A percentile compares a stretch with the other conserved stretches of the same genome.
Conservation (phyloP, 495 filamentous ascomycete species). For the Xylaria intraflava region DNA sequence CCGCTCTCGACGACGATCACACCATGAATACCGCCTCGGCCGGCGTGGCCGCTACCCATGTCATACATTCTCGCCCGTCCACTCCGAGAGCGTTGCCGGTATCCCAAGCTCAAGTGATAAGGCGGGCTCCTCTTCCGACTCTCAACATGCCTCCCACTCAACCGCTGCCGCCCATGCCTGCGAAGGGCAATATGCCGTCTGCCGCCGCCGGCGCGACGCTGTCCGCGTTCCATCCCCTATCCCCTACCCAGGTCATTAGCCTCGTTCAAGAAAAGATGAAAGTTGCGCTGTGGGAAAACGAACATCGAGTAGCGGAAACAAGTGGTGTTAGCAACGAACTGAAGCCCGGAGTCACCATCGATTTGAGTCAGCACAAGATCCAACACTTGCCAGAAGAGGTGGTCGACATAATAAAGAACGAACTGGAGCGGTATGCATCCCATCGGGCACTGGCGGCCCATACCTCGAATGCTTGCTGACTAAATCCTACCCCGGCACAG, state of each 20-base stretch:
- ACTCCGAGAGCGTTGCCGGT: conserved; percentile 32
- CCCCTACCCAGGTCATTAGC: conserved; percentile 44
- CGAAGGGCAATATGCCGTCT: conserved; percentile 26
- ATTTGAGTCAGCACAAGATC: conserved; percentile 79
- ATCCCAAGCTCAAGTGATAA: conserved; percentile 32
- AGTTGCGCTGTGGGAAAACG: conserved; percentile 59
- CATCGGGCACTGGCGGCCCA: not conserved
- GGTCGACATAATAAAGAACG: conserved; percentile 85
- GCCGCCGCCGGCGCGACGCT: conserved; percentile 27
- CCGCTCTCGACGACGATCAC: not conserved
- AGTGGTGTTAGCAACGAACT: conserved; percentile 62
- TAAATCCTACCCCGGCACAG: conserved; percentile 36
- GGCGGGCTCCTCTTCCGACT: conserved; percentile 31
- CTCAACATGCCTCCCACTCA: conserved; percentile 25
- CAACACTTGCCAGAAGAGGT: conserved; percentile 77
- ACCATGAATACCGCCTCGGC: conserved; percentile 24
- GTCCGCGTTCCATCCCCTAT: conserved; percentile 36
- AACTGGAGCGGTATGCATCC: conserved; percentile 69
- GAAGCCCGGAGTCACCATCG: conserved; percentile 77
- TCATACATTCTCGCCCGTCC: conserved; percentile 20
- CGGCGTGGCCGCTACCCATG: conserved; percentile 23
- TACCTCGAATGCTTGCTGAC: not conserved
- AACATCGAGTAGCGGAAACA: conserved; percentile 59
- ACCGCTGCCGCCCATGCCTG: conserved; percentile 31
- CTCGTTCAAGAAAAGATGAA: conserved; percentile 61